Conservation (phyloP, 1,139 yeast genomes). For the Tardiomyces blankii region DNA sequence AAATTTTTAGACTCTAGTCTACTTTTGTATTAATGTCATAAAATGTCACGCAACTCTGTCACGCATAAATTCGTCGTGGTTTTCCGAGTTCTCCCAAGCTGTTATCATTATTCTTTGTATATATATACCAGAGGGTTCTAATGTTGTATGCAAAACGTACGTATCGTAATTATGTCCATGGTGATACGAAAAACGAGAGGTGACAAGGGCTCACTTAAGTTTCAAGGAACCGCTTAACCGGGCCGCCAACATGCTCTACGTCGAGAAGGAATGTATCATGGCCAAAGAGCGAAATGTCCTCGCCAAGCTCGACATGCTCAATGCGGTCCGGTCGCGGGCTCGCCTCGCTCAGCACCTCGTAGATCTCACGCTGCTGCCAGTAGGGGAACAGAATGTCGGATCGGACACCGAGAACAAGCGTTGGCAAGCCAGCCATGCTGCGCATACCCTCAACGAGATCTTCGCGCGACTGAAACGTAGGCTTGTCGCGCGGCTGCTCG, state of each 20-base stretch:
- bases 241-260: conserved; percentile 68
- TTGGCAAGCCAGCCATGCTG: conserved; percentile 50
- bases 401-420: conserved; percentile 80
- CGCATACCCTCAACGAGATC: conserved; percentile 61
- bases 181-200: no score
- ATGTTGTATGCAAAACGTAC: no score
- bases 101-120: no score
- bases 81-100: no score
- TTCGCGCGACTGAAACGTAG: conserved; percentile 11
- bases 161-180: no score
- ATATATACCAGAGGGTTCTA: no score
- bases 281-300: conserved; percentile 69
- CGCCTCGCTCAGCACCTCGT: conserved; percentile 42
- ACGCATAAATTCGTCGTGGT: no score
- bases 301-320: conserved; percentile 61
- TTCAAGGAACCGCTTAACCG: conserved; percentile 53
- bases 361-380: conserved; percentile 87
- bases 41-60: no score
- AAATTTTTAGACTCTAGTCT: neutral
- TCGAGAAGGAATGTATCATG: conserved; percentile 84
- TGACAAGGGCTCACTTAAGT: no score
- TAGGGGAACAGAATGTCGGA: conserved; percentile 87
- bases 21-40: neutral
- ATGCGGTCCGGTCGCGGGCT: conserved; percentile 26
- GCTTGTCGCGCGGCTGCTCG: conserved; percentile 31